phyloP scores from a whole-genome alignment of 305 asterid species.

The Fraxinus greggii region DNA sequence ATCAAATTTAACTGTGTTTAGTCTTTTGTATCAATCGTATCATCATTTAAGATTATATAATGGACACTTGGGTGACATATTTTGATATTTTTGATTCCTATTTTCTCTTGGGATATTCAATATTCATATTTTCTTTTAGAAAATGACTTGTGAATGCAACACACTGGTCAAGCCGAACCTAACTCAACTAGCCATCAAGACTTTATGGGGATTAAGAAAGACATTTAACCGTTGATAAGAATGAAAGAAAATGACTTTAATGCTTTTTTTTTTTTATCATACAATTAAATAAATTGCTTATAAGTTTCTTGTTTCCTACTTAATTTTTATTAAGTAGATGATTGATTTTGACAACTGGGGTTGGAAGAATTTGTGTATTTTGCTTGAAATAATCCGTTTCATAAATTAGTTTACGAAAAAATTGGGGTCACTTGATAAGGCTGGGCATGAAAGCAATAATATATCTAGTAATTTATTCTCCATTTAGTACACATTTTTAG shows the following conservation, averaged over 20 bases:
- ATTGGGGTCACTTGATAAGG: not conserved
- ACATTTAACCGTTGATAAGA: not conserved
- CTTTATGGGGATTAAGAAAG: not conserved
- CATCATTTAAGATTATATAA: not conserved
- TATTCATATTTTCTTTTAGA: not conserved
- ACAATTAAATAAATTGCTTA: not conserved
- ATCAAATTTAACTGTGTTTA: not conserved
- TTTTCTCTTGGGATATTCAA: not conserved
- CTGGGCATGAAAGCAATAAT: not conserved
- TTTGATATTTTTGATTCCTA: not conserved
- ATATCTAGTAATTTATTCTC: not conserved
- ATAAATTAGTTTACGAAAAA: not conserved
- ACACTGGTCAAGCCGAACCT: constrained; percentile 4
- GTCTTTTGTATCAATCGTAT: no score
- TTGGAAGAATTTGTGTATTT: not conserved
- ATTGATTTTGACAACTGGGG: not conserved
- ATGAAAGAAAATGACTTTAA: not conserved
- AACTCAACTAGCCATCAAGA: not conserved
- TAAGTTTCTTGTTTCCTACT: not conserved
- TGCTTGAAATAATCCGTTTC: not conserved
- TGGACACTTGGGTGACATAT: not conserved
- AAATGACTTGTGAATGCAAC: not conserved
- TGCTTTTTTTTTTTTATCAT: not conserved
- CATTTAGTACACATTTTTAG: no score
- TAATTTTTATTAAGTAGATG: not conserved